phyloP scores from a whole-genome alignment of 2,329 filamentous ascomycete genomes.

The Fusarium tupiense region DNA sequence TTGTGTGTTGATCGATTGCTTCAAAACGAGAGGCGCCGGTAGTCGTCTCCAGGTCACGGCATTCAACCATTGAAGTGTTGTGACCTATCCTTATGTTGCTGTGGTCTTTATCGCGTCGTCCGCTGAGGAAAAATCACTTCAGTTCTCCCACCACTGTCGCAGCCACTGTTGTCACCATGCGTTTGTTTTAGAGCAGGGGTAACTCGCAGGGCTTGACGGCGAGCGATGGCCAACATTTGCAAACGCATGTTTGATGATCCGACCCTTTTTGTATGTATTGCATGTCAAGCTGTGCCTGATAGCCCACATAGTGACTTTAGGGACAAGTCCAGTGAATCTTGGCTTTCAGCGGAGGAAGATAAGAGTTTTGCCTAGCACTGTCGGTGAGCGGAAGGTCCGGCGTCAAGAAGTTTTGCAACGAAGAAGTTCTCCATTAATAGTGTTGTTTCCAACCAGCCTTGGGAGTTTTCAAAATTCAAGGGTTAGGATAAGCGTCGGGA shows the following conservation, averaged over 20 bases:
- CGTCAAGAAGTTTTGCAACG: conserved; percentile 1
- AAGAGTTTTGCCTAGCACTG: conserved; percentile 28
- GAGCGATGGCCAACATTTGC: conserved; percentile 6
- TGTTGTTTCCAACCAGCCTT: conserved; percentile 7
- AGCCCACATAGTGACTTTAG: conserved; percentile 28
- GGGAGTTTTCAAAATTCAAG: conserved; percentile 16
- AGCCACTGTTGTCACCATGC: conserved; percentile 21
- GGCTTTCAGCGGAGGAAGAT: conserved; percentile 24
- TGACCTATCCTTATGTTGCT: not conserved
- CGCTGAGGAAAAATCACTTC: not conserved
- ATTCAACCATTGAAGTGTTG: conserved; percentile 12
- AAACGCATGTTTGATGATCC: conserved; percentile 24
- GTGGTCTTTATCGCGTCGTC: conserved; percentile 2
- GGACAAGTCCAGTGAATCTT: conserved; percentile 23
- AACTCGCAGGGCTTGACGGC: conserved; percentile 4
- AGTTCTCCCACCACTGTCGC: not conserved
- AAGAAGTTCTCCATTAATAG: conserved; percentile 5
- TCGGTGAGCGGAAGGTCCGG: conserved; percentile 32
- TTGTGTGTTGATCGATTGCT: conserved; percentile 17
- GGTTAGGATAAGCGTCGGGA: conserved; percentile 19
- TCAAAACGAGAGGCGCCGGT: conserved; percentile 25
- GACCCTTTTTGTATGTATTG: not conserved
- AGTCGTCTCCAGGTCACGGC: conserved; percentile 28
- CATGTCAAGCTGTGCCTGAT: conserved; percentile 14
- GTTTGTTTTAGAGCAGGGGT: conserved; percentile 11